Evolutionary conservation across 225 moss, liverwort and hornwort genomes (phyloP).

Genomic region (Marchantia paleacea): DNA sequence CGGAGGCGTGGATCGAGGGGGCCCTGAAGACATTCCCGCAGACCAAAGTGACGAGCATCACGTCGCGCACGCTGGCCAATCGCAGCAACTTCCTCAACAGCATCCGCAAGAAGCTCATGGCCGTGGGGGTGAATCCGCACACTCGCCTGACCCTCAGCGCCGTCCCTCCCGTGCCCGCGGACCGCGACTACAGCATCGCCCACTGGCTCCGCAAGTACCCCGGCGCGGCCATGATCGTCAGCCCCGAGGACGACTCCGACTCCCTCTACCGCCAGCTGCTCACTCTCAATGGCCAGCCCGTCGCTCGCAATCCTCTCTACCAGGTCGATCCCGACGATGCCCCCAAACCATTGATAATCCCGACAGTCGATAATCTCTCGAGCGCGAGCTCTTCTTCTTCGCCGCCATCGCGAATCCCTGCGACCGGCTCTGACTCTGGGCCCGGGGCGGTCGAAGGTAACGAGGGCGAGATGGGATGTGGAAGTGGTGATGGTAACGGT

Average conservation of each 20-base stretch:
- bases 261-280: conserved; percentile 17
- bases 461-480: too few species aligned
- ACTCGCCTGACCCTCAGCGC: conserved; percentile 20
- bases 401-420: too few species aligned
- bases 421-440: too few species aligned
- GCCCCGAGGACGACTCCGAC: conserved; percentile 20
- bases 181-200: conserved; percentile 25
- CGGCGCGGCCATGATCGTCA: conserved; percentile 26
- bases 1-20: conserved; percentile 19
- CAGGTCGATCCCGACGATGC: not conserved
- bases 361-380: not conserved
- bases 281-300: conserved; percentile 14
- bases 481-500: too few species aligned
- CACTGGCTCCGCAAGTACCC: conserved; percentile 19
- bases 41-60: conserved; percentile 15
- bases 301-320: not conserved
- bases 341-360: not conserved
- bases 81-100: conserved; percentile 29
- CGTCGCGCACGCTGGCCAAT: conserved; percentile 20
- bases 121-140: conserved; percentile 19
- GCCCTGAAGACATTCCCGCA: conserved; percentile 26
- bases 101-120: conserved; percentile 19
- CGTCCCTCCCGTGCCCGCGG: conserved; percentile 16
- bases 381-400: not conserved
- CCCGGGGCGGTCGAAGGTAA: too few species aligned